A percentile compares a stretch with the other conserved stretches of the same genome.
Conservation (phyloP, 495 filamentous ascomycete species). For the Pyrenopolyporus hunteri region DNA sequence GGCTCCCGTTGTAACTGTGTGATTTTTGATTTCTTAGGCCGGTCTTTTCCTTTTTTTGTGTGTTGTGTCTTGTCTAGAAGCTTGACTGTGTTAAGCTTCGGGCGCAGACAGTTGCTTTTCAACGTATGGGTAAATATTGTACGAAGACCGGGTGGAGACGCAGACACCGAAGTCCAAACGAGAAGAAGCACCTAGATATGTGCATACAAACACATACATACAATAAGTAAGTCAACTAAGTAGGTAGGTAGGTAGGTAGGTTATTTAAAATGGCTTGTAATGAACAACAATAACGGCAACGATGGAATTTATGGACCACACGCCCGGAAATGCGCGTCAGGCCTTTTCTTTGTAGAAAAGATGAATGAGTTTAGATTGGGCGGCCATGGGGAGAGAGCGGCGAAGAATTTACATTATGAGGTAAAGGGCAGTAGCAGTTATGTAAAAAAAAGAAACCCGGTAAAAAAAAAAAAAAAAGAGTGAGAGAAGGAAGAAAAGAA, state of each 20-base stretch:
- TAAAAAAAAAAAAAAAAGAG: too few species aligned
- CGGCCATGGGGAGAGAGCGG: constrained; percentile 20
- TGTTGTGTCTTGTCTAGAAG: too few species aligned
- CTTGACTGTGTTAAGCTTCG: constrained; percentile 26
- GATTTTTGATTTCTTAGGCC: not conserved
- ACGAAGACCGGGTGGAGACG: constrained; percentile 4
- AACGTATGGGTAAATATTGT: constrained; percentile 14
- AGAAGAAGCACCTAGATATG: too few species aligned
- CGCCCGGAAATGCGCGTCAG: constrained; percentile 6
- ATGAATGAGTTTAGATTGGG: constrained; percentile 20
- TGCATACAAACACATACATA: too few species aligned
- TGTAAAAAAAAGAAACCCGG: too few species aligned
- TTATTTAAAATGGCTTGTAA: too few species aligned
- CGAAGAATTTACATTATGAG: constrained; percentile 39
- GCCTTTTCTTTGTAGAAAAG: constrained; percentile 3
- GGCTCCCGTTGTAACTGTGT: constrained; percentile 6
- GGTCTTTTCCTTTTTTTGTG: constrained; percentile 13
- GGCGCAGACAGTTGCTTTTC: constrained; percentile 3
- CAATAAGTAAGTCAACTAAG: too few species aligned
- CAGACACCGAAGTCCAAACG: not conserved
- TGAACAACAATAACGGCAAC: not conserved
- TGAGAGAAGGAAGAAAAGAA: not conserved
- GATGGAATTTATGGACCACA: constrained; percentile 8
- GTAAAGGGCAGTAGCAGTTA: constrained; percentile 17
- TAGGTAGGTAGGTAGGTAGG: not conserved